Base-by-base conservation (phyloP, 2,329 filamentous ascomycete species). In the Aspergillus persii region DNA sequence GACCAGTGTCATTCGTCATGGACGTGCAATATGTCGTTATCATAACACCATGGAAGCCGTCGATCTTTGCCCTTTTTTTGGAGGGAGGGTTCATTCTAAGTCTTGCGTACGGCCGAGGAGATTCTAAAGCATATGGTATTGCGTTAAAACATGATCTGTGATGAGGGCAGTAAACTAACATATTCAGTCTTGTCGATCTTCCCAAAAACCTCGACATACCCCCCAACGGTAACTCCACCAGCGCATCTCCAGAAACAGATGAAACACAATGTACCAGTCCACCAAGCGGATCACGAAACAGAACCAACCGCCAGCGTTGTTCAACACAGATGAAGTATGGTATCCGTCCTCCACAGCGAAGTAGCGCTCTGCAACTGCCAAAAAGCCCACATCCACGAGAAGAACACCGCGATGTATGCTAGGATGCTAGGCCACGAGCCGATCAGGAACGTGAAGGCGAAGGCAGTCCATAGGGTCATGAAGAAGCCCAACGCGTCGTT, bases 401-500 rank as follows among this genome's bases (percentile, higher is more conserved):
- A 73, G 66, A 81, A 82, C n/a, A 81, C 80, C 2, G 68, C 69
- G 51, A 81, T 79, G 54, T 81, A 81, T 4, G 81, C 79, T 7
- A 82, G 59, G 47, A 82, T 82, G 50, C 65, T 74, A 0, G 79
- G 76, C 0, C 81, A 61, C 0, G 78, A 80, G 4, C 76, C 79
- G 3, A 82, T 69, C 2, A 81, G 64, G 61, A 83, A 81, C 15
- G 77, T 77, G 11, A 80, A 62, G 9, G 79, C 77, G 58, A 80
- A 79, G 0, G 81, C 76, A 0, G 79, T 76, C 80, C 80, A 82
- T 62, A 81, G 71, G 73, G 67, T 59, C 63, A 82, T 77, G 61
- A 80, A 83, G 65, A 82, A 81, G 0, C 80, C 80, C 2, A 82
- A 68, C 2, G 80, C 80, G 56, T 83, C 83, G 66, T 81, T 79